Base-by-base conservation (phyloP, 2,329 filamentous ascomycete genomes). In the Ophiosphaerella korrae region DNA sequence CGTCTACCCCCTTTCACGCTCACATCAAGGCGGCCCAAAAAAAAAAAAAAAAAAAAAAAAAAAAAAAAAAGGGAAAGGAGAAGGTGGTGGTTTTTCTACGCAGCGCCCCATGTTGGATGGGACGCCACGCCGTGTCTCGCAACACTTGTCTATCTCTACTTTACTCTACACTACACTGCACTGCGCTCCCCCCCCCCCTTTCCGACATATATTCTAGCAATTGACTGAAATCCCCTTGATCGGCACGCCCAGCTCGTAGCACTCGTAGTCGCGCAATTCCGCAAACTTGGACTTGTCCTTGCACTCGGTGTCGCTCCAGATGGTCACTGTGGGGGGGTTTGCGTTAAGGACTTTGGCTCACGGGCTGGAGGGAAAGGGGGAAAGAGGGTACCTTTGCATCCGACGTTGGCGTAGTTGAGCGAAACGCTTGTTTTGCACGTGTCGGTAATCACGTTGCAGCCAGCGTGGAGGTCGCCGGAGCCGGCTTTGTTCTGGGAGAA, bases 361-460 rank as follows among this genome's bases (percentile, higher is more conserved):
- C 18, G 3, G 3, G 18, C 18, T 21, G 6, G 26, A 7, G 9
- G 9, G 26, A 7, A 29, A 29, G 8, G 11, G 14, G 14, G 3
- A 23, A 7, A 18, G 9, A 16, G 11, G 21, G 11, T 50, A 58
- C 57, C 48, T 26, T 55, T 51, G 32, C 57, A 60, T 13, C 57
- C 57, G 2, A 24, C n/a, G 13, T 55, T 50, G 4, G 52, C 52
- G 18, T 58, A 55, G 42, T 53, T 55, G 11, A 60, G 50, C 7
- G 31, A 37, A 18, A 60, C 38, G 14, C 54, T 58, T 0, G 49
- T 42, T 11, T 43, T 41, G 33, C 57, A 60, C 16, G 13, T 14
- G 36, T 50, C 57, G 13, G 34, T 50, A 32, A 60, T 50, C 14
- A 14, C 34, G 24, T 60, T 58, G 44, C 57, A 60, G 6, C 57